Evolutionary conservation across 345 rosid species (phyloP), one percentile per base, ranked within the genome.

Genomic region (Citropsis articulata): DNA sequence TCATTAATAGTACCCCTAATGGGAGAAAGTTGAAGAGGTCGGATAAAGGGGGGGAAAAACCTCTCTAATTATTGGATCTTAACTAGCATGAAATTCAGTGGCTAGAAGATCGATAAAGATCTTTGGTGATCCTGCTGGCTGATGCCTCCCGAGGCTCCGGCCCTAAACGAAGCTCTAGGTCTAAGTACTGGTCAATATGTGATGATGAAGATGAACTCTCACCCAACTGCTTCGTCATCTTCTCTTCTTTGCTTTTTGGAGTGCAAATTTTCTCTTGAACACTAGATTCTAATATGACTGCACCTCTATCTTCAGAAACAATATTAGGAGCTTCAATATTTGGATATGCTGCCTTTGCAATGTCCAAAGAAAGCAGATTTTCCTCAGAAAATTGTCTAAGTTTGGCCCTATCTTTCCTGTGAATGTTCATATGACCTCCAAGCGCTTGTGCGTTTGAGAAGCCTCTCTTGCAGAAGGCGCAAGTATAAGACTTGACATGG

Each of bases 401-500:
- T 76, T 82, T 89, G 65, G 90, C 89, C 72, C 91, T 86, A 77
- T 89, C 95, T 80, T 77, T 85, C 73, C 95, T 80, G 69, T 91
- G 95, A 75, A 91, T 82, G 65, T 91, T 91, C 94, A 91, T 91
- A 76, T 91, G 94, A 12, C 94, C 94, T 21, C 94, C 94, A 1
- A 91, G 84, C 13, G 94, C 94, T 62, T 91, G 94, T 21, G 94
- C 94, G 80, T 88, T 91, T 31, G 88, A 84, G 81, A 91, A 91
- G 7, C 90, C 91, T 80, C 81, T 86, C 85, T 82, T 88, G 88
- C 94, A 91, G 72, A 89, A 91, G 62, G 82, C 66, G 65, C 94
- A 91, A 3, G 78, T 73, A 19, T 77, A 91, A 31, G 89, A 56
- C 81, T 53, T 88, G 53, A 59, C 68, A 42, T 56, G 80, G 5